Base-by-base conservation (phyloP, 768 basidiomycete genomes). In the Pisolithus tinctorius region DNA sequence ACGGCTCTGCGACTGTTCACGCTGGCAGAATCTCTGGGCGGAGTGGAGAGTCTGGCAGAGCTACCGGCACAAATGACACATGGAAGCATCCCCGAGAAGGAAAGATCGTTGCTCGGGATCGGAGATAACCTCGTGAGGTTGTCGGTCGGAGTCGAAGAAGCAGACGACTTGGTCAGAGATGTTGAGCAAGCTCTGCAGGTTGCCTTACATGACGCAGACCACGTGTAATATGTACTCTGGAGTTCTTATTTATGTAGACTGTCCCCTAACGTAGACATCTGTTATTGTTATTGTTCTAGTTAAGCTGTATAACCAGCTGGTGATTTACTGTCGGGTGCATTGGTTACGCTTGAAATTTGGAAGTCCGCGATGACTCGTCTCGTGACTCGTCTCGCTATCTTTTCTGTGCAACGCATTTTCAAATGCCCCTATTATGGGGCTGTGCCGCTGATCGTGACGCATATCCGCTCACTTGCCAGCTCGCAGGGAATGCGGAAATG, bases 51-150 rank as follows among this genome's bases (percentile, higher is more conserved):
- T 65, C 69, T 97, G 31, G 88, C 88, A 0, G 93, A 97, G 66
- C 76, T 88, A 42, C 94, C 93, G 0, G 82, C 84, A 41, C 72
- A 74, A 68, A 96, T 96, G 93, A 95, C 92, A 7, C 94, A 96
- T 65, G 84, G 80, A 2, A 79, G 79, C 46, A 81, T 91, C 45
- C 84, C 89, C 0, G 75, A 77, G 25, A 80, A 67, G 1, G 86
- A 89, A 66, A 73, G 91, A 10, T 79, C 72, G 27, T 47, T 69
- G 13, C 70, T 93, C 27, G 93, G 94, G 1, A 91, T 98, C 54
- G 81, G 80, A 4, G 84, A 84, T 17, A 80, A 85, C 55, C 65
- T 95, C 52, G 72, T 96, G 3, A 73, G 94, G 16, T 65, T 98
- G 56, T 86, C 83, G 34, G 88, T 94, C 1, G 94, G 94, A 2